Evolutionary conservation across 192 early-diverging fungal species (phyloP).

Genomic region (Mortierella claussenii): DNA sequence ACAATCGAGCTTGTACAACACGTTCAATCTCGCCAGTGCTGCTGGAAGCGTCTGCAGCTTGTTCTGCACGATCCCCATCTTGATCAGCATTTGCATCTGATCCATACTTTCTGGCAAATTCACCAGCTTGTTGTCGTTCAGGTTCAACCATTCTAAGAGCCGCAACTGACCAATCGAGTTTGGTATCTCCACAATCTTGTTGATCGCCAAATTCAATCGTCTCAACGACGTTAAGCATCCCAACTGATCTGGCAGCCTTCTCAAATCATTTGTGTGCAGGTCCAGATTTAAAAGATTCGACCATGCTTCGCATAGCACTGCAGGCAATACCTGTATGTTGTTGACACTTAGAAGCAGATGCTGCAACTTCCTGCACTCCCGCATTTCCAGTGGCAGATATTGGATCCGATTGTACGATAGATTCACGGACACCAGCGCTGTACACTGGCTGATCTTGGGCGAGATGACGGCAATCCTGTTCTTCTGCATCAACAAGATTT

Average conservation of each 20-base stretch:
- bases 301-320: slow-evolving; percentile 38
- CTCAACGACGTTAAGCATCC: slow-evolving; percentile 31
- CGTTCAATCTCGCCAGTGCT: slow-evolving; percentile 30
- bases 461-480: slow-evolving; percentile 50
- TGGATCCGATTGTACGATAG: slow-evolving; percentile 54
- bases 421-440: slow-evolving; percentile 49
- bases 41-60: slow-evolving; percentile 43
- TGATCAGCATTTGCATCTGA: slow-evolving; percentile 52
- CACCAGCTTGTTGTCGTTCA: slow-evolving; percentile 58
- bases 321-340: slow-evolving; percentile 32
- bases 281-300: slow-evolving; percentile 55
- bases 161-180: slow-evolving; percentile 39
- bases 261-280: slow-evolving; percentile 57
- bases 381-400: slow-evolving; percentile 36
- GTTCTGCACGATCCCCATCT: slow-evolving; percentile 63
- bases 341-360: slow-evolving; percentile 58
- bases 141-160: slow-evolving; percentile 58
- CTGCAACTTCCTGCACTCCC: slow-evolving; percentile 33
- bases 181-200: slow-evolving; percentile 50
- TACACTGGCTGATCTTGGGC: slow-evolving; percentile 18
- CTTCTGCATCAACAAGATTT: slow-evolving; percentile 56
- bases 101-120: slow-evolving; percentile 45
- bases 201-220: slow-evolving; percentile 61
- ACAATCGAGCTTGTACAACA: slow-evolving; percentile 57
- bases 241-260: slow-evolving; percentile 14